A percentile compares a stretch with the other conserved stretches of the same genome.
Conservation (phyloP, 495 filamentous ascomycete species). For the Evernia prunastri region DNA sequence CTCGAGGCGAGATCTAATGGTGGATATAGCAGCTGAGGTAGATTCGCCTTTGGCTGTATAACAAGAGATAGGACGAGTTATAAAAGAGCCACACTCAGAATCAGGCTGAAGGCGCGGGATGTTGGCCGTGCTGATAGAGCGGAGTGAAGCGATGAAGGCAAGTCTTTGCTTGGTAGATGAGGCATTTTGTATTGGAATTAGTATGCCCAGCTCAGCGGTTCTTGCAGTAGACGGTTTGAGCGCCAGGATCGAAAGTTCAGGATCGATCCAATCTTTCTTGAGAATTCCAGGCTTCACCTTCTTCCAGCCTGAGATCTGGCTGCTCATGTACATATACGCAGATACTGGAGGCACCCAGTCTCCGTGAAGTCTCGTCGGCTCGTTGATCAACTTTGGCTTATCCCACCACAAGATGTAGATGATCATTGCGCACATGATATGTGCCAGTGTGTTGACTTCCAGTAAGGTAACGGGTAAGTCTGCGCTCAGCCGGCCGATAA, state of each 20-base stretch:
- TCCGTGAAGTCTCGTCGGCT: slow-evolving; percentile 18
- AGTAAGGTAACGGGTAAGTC: slow-evolving; percentile 25
- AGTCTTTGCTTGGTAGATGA: not conserved
- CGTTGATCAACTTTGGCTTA: slow-evolving; percentile 23
- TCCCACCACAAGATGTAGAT: slow-evolving; percentile 28
- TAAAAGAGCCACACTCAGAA: not conserved
- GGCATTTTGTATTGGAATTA: not conserved
- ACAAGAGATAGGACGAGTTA: not conserved
- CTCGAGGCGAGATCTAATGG: not conserved
- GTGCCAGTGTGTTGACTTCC: slow-evolving; percentile 28
- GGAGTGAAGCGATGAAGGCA: not conserved
- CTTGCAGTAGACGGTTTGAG: not conserved
- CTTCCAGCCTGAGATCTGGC: slow-evolving; percentile 16
- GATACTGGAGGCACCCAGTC: slow-evolving; percentile 16
- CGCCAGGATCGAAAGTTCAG: slow-evolving; percentile 14
- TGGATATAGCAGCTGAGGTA: not conserved
- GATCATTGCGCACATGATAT: slow-evolving; percentile 23
- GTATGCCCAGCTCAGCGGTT: not conserved
- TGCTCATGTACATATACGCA: slow-evolving; percentile 24
- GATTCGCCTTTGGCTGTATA: not conserved
- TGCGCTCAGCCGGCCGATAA: slow-evolving; percentile 15
- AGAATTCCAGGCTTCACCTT: slow-evolving; percentile 7
- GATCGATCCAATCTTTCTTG: slow-evolving; percentile 14
- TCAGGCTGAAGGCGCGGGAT: not conserved
- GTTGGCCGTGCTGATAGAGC: not conserved